A percentile compares a stretch with the other conserved stretches of the same genome.
Conservation (phyloP, 768 basidiomycete genomes). For the Nidularia sp. region DNA sequence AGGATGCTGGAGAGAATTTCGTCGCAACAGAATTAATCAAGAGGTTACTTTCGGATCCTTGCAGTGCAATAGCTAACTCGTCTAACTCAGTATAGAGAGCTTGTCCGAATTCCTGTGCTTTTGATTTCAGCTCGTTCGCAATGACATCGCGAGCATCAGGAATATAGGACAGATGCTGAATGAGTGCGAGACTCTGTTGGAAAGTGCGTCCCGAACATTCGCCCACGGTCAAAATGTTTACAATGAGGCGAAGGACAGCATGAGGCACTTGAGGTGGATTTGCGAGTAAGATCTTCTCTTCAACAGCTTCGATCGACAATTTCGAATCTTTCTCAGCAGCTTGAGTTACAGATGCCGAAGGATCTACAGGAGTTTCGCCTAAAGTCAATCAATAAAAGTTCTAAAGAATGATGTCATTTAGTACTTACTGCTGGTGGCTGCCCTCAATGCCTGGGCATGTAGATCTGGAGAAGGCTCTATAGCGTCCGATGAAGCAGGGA, state of each 20-base stretch:
- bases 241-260: constrained; percentile 81
- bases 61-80: constrained; percentile 64
- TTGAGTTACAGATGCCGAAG: constrained; percentile 1
- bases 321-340: constrained; percentile 14
- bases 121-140: constrained; percentile 79
- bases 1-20: constrained; percentile 92
- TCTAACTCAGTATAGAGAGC: constrained; percentile 72
- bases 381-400: too few species aligned
- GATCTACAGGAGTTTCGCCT: background rate
- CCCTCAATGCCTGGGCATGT: too few species aligned
- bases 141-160: constrained; percentile 87
- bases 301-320: constrained; percentile 28
- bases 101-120: constrained; percentile 86
- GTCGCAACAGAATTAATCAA: constrained; percentile 69
- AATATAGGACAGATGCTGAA: constrained; percentile 87
- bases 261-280: constrained; percentile 84
- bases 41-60: constrained; percentile 48
- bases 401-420: too few species aligned
- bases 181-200: constrained; percentile 86
- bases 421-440: too few species aligned
- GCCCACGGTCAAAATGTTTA: constrained; percentile 95
- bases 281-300: constrained; percentile 53
- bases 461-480: background rate
- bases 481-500: background rate
- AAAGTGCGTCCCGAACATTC: constrained; percentile 98